These are phyloP conservation scores for Xylariaceae sp. DNA, from an alignment of 2,329 filamentous ascomycete species.

Conservation along the genomic window DNA sequence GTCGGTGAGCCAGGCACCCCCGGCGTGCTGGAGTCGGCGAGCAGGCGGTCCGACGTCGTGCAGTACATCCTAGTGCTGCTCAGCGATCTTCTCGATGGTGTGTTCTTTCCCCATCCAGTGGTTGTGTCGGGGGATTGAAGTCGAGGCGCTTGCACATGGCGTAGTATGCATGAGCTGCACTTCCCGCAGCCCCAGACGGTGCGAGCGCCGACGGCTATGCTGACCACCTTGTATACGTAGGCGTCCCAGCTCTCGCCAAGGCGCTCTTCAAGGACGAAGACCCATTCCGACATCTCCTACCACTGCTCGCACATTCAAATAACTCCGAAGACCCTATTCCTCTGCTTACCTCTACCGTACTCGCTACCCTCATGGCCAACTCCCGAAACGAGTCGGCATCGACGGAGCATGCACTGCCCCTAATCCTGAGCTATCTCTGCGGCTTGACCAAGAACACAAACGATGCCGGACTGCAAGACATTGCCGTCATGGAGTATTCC, in stretches of 20 bases:
- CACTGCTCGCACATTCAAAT: slow-evolving; percentile 73
- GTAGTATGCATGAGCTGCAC: too few species aligned
- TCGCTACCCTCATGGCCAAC: slow-evolving; percentile 68
- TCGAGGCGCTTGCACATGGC: too few species aligned
- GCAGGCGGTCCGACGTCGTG: slow-evolving; percentile 81
- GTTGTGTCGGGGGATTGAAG: too few species aligned
- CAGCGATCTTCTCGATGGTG: slow-evolving; percentile 81
- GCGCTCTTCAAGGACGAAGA: slow-evolving; percentile 68
- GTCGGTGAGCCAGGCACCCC: slow-evolving; percentile 64
- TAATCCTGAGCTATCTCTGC: slow-evolving; percentile 80
- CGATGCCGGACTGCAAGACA: slow-evolving; percentile 88
- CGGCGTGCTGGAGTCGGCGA: slow-evolving; percentile 74
- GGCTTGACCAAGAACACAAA: slow-evolving; percentile 68
- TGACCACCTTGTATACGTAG: slow-evolving; percentile 27
- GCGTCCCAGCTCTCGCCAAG: slow-evolving; percentile 69
- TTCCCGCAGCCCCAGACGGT: too few species aligned
- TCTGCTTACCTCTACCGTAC: slow-evolving; percentile 79
- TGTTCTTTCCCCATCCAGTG: slow-evolving; percentile 15
- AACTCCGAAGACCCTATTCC: slow-evolving; percentile 71
- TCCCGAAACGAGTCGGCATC: slow-evolving; percentile 56
- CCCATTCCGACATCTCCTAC: slow-evolving; percentile 77
- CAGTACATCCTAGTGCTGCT: slow-evolving; percentile 92
- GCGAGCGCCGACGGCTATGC: slow-evolving; percentile 5
- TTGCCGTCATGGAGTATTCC: slow-evolving; percentile 88
- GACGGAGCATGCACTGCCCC: slow-evolving; percentile 65